phyloP scores from a whole-genome alignment of 148 eudicot species.

The Agrostemma githago region DNA sequence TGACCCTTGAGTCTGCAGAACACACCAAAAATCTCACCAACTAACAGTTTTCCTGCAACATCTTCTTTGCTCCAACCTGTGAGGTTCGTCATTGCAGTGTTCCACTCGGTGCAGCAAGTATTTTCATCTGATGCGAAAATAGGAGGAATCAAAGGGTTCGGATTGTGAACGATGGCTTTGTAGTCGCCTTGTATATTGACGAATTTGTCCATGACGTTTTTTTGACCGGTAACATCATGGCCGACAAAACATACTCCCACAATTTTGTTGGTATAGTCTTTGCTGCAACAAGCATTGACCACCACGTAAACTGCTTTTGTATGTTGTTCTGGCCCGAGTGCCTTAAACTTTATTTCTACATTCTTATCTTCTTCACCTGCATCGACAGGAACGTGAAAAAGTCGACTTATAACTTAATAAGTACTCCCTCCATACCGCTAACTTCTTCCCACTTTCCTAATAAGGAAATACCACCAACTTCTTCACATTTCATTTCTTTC shows the following conservation, averaged over 20 bases:
- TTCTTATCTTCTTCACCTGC: constrained; percentile 94
- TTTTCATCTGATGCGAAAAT: constrained; percentile 90
- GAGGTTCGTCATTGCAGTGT: constrained; percentile 84
- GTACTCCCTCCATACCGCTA: no score
- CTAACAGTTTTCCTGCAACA: constrained; percentile 62
- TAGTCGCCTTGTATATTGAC: constrained; percentile 87
- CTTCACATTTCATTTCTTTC: no score
- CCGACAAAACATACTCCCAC: constrained; percentile 92
- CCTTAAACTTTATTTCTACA: constrained; percentile 74
- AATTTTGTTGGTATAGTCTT: constrained; percentile 56
- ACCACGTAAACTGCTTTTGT: constrained; percentile 60
- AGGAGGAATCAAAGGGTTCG: constrained; percentile 86
- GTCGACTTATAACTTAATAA: not conserved
- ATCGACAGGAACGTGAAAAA: constrained; percentile 17
- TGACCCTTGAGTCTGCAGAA: constrained; percentile 71
- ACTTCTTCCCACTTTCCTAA: no score
- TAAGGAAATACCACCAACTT: no score
- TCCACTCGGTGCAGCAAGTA: constrained; percentile 91
- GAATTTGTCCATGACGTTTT: constrained; percentile 80
- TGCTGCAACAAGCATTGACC: constrained; percentile 93
- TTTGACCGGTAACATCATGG: constrained; percentile 87
- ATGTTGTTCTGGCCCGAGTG: constrained; percentile 44
- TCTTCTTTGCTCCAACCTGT: constrained; percentile 80
- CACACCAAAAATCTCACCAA: constrained; percentile 82
- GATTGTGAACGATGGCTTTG: constrained; percentile 84